phyloP scores from a whole-genome alignment of 805 yeast species.

The Maudiozyma pseudohumilis region DNA sequence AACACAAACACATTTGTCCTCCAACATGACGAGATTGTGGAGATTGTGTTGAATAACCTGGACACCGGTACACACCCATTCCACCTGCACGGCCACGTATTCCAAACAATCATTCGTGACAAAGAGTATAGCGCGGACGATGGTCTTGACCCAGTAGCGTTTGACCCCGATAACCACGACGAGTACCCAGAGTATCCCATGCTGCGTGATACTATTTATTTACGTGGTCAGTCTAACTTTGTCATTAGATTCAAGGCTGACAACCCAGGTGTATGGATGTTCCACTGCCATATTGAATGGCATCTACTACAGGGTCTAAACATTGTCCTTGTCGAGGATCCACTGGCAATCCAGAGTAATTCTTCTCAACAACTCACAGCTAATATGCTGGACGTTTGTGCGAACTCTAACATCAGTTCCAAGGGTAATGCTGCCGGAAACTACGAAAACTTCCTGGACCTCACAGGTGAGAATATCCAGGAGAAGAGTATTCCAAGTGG shows the following conservation, averaged over 20 bases:
- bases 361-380: slow-evolving; percentile 50
- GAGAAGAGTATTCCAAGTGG: slow-evolving; percentile 62
- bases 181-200: slow-evolving; percentile 66
- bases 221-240: slow-evolving; percentile 75
- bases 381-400: slow-evolving; percentile 52
- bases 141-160: slow-evolving; percentile 45
- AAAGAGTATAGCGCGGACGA: slow-evolving; percentile 44
- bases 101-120: slow-evolving; percentile 75
- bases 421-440: slow-evolving; percentile 90
- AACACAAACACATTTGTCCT: slow-evolving; percentile 71
- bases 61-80: slow-evolving; percentile 95
- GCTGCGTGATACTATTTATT: slow-evolving; percentile 73
- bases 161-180: slow-evolving; percentile 40
- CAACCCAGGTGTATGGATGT: slow-evolving; percentile 97
- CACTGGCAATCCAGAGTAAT: slow-evolving; percentile 49
- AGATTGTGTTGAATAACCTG: slow-evolving; percentile 71
- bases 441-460: slow-evolving; percentile 48
- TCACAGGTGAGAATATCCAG: slow-evolving; percentile 70
- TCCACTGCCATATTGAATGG: slow-evolving; percentile 99
- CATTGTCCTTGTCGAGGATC: slow-evolving; percentile 73
- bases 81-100: slow-evolving; percentile 86
- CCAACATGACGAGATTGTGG: slow-evolving; percentile 46
- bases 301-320: slow-evolving; percentile 94
- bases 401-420: slow-evolving; percentile 39
- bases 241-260: slow-evolving; percentile 82